Evolutionary conservation across 345 rosid genomes (phyloP).

Genomic region (Firmiana major): DNA sequence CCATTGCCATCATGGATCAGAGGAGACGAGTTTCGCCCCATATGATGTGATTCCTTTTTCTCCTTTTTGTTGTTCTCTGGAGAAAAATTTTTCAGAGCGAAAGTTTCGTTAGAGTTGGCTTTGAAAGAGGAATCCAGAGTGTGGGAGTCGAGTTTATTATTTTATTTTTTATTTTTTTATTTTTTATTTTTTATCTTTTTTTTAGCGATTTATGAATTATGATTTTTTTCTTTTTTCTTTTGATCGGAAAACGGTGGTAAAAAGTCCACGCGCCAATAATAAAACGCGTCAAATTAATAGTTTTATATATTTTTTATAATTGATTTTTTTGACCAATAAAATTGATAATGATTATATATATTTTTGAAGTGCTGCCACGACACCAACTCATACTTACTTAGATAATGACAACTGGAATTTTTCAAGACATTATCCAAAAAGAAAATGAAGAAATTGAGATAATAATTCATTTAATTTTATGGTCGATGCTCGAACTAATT

Average conservation of each 20-base stretch:
- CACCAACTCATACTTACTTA: not conserved
- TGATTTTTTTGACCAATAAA: no score
- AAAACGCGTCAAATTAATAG: constrained; percentile 6
- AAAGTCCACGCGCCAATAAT: not conserved
- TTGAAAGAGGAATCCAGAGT: constrained; percentile 18
- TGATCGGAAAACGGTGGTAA: not conserved
- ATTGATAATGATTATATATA: no score
- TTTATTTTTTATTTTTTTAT: not conserved
- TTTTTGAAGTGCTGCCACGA: not conserved
- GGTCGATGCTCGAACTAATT: no score
- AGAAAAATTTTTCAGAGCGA: constrained; percentile 25
- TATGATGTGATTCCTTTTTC: constrained; percentile 10
- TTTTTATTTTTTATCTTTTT: not conserved
- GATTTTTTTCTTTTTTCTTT: not conserved
- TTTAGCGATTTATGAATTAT: not conserved
- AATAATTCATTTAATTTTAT: not conserved
- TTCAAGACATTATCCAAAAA: not conserved
- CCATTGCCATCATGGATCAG: constrained; percentile 41
- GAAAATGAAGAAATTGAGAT: not conserved
- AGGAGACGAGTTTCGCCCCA: constrained; percentile 46
- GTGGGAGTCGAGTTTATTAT: not conserved
- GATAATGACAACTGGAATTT: no score
- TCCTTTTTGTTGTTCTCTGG: not conserved
- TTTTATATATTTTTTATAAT: not conserved
- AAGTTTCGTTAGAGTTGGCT: constrained; percentile 20